Base-by-base conservation (phyloP, 306 rosid species). In the Betula pendula region DNA sequence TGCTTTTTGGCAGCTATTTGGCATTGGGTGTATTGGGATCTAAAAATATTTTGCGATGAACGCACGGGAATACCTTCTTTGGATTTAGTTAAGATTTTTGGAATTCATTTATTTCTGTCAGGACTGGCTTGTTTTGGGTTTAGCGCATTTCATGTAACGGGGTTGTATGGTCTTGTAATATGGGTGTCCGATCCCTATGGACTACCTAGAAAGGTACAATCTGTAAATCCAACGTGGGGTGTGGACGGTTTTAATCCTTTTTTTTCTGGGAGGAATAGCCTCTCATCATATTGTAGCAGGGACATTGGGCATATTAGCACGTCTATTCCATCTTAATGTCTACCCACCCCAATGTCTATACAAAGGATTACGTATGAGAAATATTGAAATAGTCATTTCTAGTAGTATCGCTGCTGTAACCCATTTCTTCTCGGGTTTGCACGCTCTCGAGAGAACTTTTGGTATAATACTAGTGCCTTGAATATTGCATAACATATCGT, bases 171-270 rank as follows among this genome's bases (percentile, higher is more conserved):
- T 24, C 33, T n/a, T n/a, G n/a, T 0, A 56, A 56, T 56, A 11
- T 56, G 17, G 63, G 17, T 65, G 22, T 65, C 2, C 15, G 13
- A 33, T 33, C 70, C 45, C 33, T 65, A 14, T 6, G 24, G 44
- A 65, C 45, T 15, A 15, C 31, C 14, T 6, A 1, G 9, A 65
- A 33, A n/a, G 67, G 49, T 73, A 56, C 40, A 56, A 55, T 43
- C 3, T 5, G 25, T 38, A 73, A 65, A 65, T 65, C 55, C 13
- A n/a, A 38, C 16, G 1, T 48, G 25, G 51, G 51, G 66, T 66
- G 25, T 66, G 52, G 33, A 66, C 24, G 71, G 48, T 43, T 74
- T 74, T 44, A 59, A 74, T 74, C 71, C 33, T n/a, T 44, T 59
- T 74, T 60, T 29, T 58, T 45, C 31, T 51, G 8, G 29, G 4